These are phyloP conservation scores for Tolypocladium sp. DNA, from an alignment of 2,329 filamentous ascomycete genomes.

Conservation along the genomic window DNA sequence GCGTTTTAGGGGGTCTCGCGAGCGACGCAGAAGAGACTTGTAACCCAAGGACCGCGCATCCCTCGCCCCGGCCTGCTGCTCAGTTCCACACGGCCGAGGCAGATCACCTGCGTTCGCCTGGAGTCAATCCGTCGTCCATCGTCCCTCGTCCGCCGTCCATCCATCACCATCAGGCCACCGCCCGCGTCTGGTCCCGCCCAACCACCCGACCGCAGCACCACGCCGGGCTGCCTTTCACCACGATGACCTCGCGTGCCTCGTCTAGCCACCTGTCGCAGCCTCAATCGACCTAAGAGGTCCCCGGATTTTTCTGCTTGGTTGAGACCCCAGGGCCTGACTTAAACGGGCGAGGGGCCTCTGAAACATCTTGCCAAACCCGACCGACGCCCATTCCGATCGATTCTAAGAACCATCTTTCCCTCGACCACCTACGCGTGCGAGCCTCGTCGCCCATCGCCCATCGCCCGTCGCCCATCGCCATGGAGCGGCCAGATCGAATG, in stretches of 20 bases:
- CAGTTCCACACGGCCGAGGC: constrained; percentile 1
- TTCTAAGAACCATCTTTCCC: constrained; percentile 5
- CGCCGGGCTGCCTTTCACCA: constrained; percentile 9
- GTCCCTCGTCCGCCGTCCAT: background rate
- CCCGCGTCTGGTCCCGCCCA: background rate
- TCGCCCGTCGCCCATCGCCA: constrained; percentile 13
- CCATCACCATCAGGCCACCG: background rate
- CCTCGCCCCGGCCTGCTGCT: background rate
- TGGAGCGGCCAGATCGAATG: constrained; percentile 25
- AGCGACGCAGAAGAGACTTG: background rate
- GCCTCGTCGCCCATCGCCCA: constrained; percentile 3
- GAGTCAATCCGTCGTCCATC: background rate
- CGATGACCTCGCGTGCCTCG: constrained; percentile 20
- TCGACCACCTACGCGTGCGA: constrained; percentile 3
- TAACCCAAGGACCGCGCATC: background rate
- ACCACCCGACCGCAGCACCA: background rate
- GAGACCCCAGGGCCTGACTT: constrained; percentile 11
- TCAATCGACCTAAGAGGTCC: constrained; percentile 17
- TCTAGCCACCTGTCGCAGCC: constrained; percentile 14
- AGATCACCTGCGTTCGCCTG: background rate
- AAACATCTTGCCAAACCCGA: constrained; percentile 16
- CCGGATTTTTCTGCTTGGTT: constrained; percentile 6
- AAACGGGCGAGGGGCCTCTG: constrained; percentile 16
- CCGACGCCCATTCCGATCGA: constrained; percentile 8
- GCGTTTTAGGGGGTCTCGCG: constrained; percentile 3